Evolutionary conservation across 371 early-diverging fungal species (phyloP).

Genomic region (Coemansia sp.): DNA sequence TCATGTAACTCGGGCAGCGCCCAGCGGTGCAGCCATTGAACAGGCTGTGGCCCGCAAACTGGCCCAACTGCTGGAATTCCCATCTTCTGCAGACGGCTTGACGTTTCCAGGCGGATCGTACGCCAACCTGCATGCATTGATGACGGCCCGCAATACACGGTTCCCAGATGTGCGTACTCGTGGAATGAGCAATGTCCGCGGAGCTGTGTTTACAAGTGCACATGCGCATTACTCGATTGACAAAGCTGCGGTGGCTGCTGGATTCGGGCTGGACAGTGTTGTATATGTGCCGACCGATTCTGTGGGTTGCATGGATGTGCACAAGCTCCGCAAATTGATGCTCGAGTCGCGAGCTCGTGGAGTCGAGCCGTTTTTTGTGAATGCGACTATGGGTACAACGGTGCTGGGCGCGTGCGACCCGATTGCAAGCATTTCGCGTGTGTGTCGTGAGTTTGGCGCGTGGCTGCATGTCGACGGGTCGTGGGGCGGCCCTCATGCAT

Average conservation of each 20-base stretch:
- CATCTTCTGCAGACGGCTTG: slow-evolving; percentile 63
- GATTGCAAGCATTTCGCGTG: slow-evolving; percentile 57
- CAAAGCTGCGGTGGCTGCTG: slow-evolving; percentile 72
- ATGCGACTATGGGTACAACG: slow-evolving; percentile 85
- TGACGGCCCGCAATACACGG: slow-evolving; percentile 70
- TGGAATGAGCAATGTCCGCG: slow-evolving; percentile 24
- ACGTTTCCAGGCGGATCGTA: slow-evolving; percentile 81
- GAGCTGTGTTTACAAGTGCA: slow-evolving; percentile 71
- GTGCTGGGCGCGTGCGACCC: slow-evolving; percentile 86
- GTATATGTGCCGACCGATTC: slow-evolving; percentile 67
- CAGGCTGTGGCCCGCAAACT: slow-evolving; percentile 56
- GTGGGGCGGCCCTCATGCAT: slow-evolving; percentile 78
- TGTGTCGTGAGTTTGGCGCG: slow-evolving; percentile 64
- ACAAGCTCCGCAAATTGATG: slow-evolving; percentile 59
- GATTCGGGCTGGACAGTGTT: slow-evolving; percentile 71
- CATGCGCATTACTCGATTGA: slow-evolving; percentile 80
- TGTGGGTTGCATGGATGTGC: slow-evolving; percentile 65
- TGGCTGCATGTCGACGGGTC: slow-evolving; percentile 88
- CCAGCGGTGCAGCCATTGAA: slow-evolving; percentile 76
- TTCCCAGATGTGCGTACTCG: slow-evolving; percentile 63
- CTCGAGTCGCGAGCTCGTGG: slow-evolving; percentile 51
- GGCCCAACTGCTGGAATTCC: slow-evolving; percentile 57
- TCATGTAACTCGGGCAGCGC: slow-evolving; percentile 80
- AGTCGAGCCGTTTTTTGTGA: slow-evolving; percentile 75
- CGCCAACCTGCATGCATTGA: slow-evolving; percentile 74